Percentiles rank a stretch among this genome's conserved stretches.
Evolutionary conservation across 352 stramenopile species (phyloP).

Genomic region (Blastocystis sp.): DNA sequence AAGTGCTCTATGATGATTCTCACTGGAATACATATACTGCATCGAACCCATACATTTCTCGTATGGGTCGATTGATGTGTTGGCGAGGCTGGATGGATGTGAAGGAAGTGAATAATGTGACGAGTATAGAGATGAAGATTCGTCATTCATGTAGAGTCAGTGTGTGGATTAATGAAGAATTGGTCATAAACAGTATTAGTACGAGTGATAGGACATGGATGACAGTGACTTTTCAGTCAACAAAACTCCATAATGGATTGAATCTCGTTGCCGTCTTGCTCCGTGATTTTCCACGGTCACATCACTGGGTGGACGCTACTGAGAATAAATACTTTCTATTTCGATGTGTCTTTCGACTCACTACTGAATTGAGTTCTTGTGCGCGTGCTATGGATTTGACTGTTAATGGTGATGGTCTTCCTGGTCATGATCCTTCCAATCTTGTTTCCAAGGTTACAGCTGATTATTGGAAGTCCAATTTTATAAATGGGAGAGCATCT

Average conservation of each 20-base stretch:
- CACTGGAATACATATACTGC: background rate
- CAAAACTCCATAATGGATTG: background rate
- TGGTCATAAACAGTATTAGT: background rate
- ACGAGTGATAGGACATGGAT: background rate
- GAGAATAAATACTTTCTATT: background rate
- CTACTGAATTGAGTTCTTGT: background rate
- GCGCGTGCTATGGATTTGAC: background rate
- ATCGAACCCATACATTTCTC: background rate
- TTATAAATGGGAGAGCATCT: background rate
- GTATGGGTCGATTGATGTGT: background rate
- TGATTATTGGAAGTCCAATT: background rate
- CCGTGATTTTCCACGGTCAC: background rate
- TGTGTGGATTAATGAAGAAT: background rate
- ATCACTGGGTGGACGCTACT: background rate
- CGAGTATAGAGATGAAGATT: background rate
- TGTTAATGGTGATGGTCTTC: background rate
- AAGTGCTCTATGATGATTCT: background rate
- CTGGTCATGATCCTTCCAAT: background rate
- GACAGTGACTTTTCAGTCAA: background rate
- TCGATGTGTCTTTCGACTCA: background rate
- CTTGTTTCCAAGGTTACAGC: background rate
- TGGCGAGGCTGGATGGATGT: background rate
- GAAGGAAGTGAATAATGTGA: background rate
- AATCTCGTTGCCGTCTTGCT: background rate
- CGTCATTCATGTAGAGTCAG: background rate